Evolutionary conservation across 441 rosid species (phyloP).

Genomic region (Raphanus hybrid): DNA sequence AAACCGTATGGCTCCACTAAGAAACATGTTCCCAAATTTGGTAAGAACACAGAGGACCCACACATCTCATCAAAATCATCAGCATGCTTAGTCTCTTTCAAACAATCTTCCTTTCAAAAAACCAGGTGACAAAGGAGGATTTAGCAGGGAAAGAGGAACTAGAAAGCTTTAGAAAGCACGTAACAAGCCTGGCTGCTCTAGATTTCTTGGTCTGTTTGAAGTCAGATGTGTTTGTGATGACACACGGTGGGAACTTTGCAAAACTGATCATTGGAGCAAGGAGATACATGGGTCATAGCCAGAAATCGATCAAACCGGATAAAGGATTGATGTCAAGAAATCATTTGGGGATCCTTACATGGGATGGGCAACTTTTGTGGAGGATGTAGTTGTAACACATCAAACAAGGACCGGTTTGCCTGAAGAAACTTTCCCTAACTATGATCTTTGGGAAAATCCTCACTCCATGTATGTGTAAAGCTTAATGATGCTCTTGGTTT

Average conservation of each 20-base stretch:
- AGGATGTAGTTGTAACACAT: constrained; percentile 89
- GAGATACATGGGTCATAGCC: constrained; percentile 93
- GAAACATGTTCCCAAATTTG: constrained; percentile 98
- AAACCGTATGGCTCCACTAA: constrained; percentile 97
- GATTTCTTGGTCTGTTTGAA: constrained; percentile 96
- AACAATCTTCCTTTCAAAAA: neutral
- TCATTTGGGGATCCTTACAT: constrained; percentile 86
- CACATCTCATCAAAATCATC: neutral
- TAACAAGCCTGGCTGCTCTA: constrained; percentile 96
- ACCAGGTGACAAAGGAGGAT: constrained; percentile 97
- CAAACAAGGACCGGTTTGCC: constrained; percentile 95
- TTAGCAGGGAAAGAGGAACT: constrained; percentile 81
- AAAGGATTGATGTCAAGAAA: constrained; percentile 91
- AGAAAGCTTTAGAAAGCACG: constrained; percentile 85
- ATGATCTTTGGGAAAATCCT: constrained; percentile 93
- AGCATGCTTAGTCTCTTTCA: neutral
- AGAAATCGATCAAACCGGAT: constrained; percentile 95
- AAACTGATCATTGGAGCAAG: constrained; percentile 96
- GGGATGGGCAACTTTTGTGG: constrained; percentile 97
- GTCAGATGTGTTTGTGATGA: constrained; percentile 98
- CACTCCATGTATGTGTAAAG: constrained; percentile 43
- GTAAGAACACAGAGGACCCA: constrained; percentile 41
- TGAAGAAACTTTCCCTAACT: constrained; percentile 96
- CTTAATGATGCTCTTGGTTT: too few relatives aligned
- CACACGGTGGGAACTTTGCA: constrained; percentile 99